Evolutionary conservation across 371 early-diverging fungal genomes (phyloP).

Genomic region (Zopfochytrium polystomum): DNA sequence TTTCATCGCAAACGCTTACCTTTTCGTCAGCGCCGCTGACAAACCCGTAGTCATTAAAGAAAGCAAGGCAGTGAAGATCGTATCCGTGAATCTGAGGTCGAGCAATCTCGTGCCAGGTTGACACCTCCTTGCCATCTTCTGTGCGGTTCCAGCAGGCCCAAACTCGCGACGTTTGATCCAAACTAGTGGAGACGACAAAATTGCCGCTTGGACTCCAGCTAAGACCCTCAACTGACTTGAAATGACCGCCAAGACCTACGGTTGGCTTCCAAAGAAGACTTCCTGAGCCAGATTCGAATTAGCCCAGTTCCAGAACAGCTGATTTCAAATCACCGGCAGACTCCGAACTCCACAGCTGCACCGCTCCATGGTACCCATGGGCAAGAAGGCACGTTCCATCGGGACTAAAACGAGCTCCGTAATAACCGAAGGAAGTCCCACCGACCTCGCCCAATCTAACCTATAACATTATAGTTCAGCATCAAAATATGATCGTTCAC

Average conservation of each 20-base stretch:
- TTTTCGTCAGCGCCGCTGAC: slow-evolving; percentile 95
- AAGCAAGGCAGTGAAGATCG: slow-evolving; percentile 81
- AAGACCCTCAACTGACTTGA: slow-evolving; percentile 67
- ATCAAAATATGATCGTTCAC: background rate
- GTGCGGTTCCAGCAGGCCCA: slow-evolving; percentile 69
- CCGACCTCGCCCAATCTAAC: slow-evolving; percentile 89
- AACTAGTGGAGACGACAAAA: slow-evolving; percentile 70
- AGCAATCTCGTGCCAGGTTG: slow-evolving; percentile 89
- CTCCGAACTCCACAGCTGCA: slow-evolving; percentile 74
- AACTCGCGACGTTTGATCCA: slow-evolving; percentile 88
- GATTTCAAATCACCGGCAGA: slow-evolving; percentile 45
- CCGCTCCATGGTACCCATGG: slow-evolving; percentile 82
- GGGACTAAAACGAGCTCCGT: slow-evolving; percentile 71
- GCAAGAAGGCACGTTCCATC: slow-evolving; percentile 68
- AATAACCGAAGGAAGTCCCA: slow-evolving; percentile 78
- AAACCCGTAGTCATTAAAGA: slow-evolving; percentile 70
- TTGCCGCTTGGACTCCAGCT: slow-evolving; percentile 80
- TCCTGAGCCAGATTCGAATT: background rate
- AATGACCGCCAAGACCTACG: slow-evolving; percentile 78
- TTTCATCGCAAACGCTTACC: slow-evolving; percentile 19
- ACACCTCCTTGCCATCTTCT: slow-evolving; percentile 35
- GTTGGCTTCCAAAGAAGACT: slow-evolving; percentile 58
- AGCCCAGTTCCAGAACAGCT: too few species aligned
- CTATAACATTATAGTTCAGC: slow-evolving; percentile 6
- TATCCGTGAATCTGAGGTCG: slow-evolving; percentile 97